Evolutionary conservation across 805 yeast species (phyloP), one percentile per base, ranked within the genome.

Genomic region (Saturnispora sekii): DNA sequence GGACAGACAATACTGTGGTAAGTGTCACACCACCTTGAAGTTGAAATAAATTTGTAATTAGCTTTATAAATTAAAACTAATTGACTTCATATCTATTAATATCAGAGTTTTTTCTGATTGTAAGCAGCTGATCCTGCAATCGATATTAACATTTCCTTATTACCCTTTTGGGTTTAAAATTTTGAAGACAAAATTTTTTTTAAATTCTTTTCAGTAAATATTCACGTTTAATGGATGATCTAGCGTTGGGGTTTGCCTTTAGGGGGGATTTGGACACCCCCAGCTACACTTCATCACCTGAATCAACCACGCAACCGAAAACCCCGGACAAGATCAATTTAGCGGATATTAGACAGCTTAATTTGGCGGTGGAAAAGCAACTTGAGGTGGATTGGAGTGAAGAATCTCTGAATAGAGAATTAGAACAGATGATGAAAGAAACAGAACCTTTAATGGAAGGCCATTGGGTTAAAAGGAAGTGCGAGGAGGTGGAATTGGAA

Each of bases 1-100:
- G 70, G 89, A 83, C 84, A 89, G 98, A 81, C 95, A 84, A 75
- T 93, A 93, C 97, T 93, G 98, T 77, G 98, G 98, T 78, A 88
- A 85, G 79, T 93, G 98, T 79, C 97, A 89, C 83, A 76, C 84
- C 65, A 89, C 96, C 72, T 83, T 81, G 77, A 83, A 80, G 69
- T 67, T 68, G 47, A 59, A 64, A 56, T 57, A 54, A 48, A 38
- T 48, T 33, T 29, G 28, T 26, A 28, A 12, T n/a, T 29, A 14
- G 17, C 18, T 39, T 30, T 32, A 39, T 39, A 38, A 29, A 17
- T 35, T 35, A 35, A 10, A n/a, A 15, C 5, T 17, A 35, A 2
- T 32, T 35, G 11, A 35, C n/a, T 21, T 35, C 38, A 15, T 35
- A 36, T 8, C 39, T 36, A 21, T 21, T 6, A 5, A 21, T 5